phyloP scores from a whole-genome alignment of 805 yeast genomes.

The Pichia cabralensis region DNA sequence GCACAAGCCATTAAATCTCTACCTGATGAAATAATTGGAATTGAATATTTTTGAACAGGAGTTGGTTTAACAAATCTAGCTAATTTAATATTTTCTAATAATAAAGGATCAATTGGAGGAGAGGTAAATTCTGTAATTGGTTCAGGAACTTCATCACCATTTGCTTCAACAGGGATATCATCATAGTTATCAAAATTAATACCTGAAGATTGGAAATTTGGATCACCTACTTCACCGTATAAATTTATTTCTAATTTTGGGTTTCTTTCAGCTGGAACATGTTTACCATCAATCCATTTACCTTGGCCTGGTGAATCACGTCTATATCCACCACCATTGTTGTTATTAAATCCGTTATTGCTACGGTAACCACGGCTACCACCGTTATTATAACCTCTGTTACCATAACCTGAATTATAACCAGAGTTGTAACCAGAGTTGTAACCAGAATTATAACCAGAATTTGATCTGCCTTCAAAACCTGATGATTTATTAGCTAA shows the following conservation, averaged over 20 bases:
- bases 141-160: slow-evolving; percentile 92
- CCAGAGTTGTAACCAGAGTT: neutral
- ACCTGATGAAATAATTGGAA: slow-evolving; percentile 60
- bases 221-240: slow-evolving; percentile 72
- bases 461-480: neutral
- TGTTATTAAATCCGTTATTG: slow-evolving; percentile 17
- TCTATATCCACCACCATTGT: slow-evolving; percentile 20
- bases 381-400: slow-evolving; percentile 26
- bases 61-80: slow-evolving; percentile 95
- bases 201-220: slow-evolving; percentile 83
- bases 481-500: neutral
- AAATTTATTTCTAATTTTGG: slow-evolving; percentile 65
- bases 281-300: slow-evolving; percentile 78
- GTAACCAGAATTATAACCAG: neutral
- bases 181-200: slow-evolving; percentile 98
- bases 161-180: slow-evolving; percentile 96
- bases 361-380: slow-evolving; percentile 26
- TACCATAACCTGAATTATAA: slow-evolving; percentile 10
- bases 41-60: slow-evolving; percentile 87
- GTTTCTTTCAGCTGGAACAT: slow-evolving; percentile 69
- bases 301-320: slow-evolving; percentile 49
- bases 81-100: slow-evolving; percentile 76
- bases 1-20: slow-evolving; percentile 92
- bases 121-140: slow-evolving; percentile 78
- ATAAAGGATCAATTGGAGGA: slow-evolving; percentile 82